These are phyloP conservation scores for Neurospora sp. DNA, from an alignment of 495 filamentous ascomycete genomes.

Conservation along the genomic window DNA sequence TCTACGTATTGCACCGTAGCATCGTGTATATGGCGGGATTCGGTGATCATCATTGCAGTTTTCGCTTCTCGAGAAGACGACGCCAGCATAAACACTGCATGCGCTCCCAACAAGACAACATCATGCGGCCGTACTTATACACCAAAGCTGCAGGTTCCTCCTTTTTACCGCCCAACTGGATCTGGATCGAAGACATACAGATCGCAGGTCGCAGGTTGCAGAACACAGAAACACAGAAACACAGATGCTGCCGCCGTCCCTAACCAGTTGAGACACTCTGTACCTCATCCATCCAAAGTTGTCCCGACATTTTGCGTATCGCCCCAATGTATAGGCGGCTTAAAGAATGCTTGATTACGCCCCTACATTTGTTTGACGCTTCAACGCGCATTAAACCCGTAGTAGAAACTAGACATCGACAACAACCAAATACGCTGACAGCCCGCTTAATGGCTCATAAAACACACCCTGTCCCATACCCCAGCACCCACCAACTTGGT, in stretches of 20 bases:
- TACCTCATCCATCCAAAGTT: not conserved
- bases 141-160: not conserved
- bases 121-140: not conserved
- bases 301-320: not conserved
- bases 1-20: not conserved
- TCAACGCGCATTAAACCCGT: not conserved
- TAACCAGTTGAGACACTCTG: not conserved
- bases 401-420: not conserved
- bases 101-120: not conserved
- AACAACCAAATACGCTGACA: not conserved
- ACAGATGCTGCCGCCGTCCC: not conserved
- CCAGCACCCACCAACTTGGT: too few species aligned
- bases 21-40: not conserved
- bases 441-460: not conserved
- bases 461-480: not conserved
- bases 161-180: not conserved
- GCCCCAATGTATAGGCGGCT: not conserved
- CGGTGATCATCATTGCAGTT: not conserved
- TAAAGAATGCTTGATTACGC: too few species aligned
- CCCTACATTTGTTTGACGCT: not conserved
- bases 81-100: not conserved
- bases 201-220: not conserved
- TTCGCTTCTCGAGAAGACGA: not conserved
- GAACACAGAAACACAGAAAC: not conserved
- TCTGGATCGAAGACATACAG: not conserved